phyloP scores from a whole-genome alignment of 73 alveolate genomes.

The Stentor roeselii region DNA sequence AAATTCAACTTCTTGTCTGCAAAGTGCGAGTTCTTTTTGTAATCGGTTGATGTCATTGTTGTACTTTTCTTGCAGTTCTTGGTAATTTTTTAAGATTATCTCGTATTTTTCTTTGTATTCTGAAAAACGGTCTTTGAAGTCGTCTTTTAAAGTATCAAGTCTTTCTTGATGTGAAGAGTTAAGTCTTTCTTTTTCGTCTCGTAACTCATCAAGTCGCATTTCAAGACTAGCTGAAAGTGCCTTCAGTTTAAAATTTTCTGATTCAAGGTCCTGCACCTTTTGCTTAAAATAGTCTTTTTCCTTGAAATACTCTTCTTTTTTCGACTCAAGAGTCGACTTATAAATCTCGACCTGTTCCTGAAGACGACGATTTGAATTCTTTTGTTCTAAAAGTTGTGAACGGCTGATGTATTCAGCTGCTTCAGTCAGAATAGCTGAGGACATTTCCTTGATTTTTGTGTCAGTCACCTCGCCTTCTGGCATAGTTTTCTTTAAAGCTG shows the following conservation, averaged over 20 bases:
- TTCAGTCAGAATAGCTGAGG: conserved; percentile 23
- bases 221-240: neutral
- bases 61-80: neutral
- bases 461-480: neutral
- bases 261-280: conserved; percentile 19
- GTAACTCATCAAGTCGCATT: conserved; percentile 4
- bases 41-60: neutral
- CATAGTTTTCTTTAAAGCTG: conserved; percentile 5
- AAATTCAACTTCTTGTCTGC: neutral
- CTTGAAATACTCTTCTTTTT: neutral
- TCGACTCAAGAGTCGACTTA: neutral
- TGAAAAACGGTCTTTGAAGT: neutral
- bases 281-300: conserved; percentile 17
- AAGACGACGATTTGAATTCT: neutral
- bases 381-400: neutral
- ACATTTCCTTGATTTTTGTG: conserved; percentile 1
- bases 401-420: conserved; percentile 24
- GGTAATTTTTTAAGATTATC: neutral
- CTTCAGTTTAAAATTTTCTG: neutral
- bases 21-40: conserved; percentile 21
- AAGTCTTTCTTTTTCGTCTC: neutral
- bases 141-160: conserved; percentile 17
- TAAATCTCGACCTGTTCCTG: neutral
- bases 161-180: neutral
- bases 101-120: neutral